Conservation (phyloP, 768 basidiomycete species). For the Tremella yokohamensis region DNA sequence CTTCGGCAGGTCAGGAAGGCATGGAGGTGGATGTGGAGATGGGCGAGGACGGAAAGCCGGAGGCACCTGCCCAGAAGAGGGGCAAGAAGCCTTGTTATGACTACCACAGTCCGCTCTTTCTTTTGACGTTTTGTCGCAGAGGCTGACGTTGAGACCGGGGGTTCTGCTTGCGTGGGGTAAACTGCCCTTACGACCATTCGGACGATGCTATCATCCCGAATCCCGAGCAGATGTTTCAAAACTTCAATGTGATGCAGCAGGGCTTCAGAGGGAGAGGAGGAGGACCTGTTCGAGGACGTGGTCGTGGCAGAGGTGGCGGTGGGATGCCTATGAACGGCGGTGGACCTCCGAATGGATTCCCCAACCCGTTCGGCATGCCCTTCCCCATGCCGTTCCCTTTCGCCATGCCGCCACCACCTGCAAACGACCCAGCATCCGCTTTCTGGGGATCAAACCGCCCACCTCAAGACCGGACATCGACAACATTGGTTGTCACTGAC, state of each 20-base stretch:
- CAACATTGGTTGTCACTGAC: conserved; percentile 78
- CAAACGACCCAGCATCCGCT: conserved; percentile 57
- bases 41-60: conserved; percentile 5
- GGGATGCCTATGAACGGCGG: conserved; percentile 18
- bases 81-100: conserved; percentile 70
- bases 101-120: conserved; percentile 72
- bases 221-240: conserved; percentile 53
- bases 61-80: conserved; percentile 4
- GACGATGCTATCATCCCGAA: conserved; percentile 67
- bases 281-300: conserved; percentile 20
- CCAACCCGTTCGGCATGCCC: conserved; percentile 10
- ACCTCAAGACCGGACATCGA: conserved; percentile 35
- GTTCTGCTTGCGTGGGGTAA: conserved; percentile 80
- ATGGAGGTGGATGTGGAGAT: conserved; percentile 21
- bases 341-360: conserved; percentile 1
- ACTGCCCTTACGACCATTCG: conserved; percentile 89
- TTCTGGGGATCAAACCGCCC: conserved; percentile 42
- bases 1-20: neutral
- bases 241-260: conserved; percentile 14
- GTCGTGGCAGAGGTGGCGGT: conserved; percentile 28
- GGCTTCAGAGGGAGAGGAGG: conserved; percentile 13
- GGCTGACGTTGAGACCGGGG: conserved; percentile 66
- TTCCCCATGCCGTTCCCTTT: conserved; percentile 29
- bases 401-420: conserved; percentile 7
- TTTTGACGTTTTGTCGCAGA: conserved; percentile 9